These are phyloP conservation scores for Boletus coccyginus DNA, from an alignment of 768 basidiomycete species.

Conservation along the genomic window DNA sequence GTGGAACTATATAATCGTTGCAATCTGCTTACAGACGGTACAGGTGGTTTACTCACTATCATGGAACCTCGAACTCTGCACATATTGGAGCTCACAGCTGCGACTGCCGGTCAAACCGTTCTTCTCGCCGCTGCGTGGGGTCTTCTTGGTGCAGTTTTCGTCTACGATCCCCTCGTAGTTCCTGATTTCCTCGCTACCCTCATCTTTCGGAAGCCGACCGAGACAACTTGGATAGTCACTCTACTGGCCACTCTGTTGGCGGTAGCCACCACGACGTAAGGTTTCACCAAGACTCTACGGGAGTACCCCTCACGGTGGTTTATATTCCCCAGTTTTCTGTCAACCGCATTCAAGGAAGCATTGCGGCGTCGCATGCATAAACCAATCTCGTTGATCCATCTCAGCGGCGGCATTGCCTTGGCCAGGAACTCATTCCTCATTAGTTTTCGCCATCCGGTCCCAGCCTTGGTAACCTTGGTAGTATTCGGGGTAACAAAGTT, in stretches of 20 bases:
- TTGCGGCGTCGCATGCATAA: constrained; percentile 11
- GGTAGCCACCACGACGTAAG: background rate
- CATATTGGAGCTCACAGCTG: background rate
- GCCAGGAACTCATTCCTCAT: background rate
- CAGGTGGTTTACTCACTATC: too few species aligned
- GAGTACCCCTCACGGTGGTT: background rate
- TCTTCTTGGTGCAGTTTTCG: background rate
- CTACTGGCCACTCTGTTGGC: background rate
- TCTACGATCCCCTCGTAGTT: background rate
- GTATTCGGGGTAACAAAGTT: constrained; percentile 11
- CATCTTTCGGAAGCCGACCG: background rate
- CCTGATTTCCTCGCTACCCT: background rate
- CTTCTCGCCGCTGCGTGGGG: constrained; percentile 1
- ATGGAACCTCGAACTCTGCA: background rate
- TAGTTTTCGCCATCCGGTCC: background rate
- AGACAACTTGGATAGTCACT: background rate
- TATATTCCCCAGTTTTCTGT: background rate
- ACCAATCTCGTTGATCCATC: constrained; percentile 10
- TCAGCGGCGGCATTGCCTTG: constrained; percentile 9
- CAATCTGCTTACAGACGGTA: background rate
- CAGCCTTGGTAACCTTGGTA: background rate
- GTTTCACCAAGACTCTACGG: background rate
- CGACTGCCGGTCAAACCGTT: background rate
- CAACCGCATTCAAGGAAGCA: constrained; percentile 15
- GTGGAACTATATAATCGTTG: background rate